phyloP scores from a whole-genome alignment of 768 basidiomycete species.

The Sarcomyxa edulis region DNA sequence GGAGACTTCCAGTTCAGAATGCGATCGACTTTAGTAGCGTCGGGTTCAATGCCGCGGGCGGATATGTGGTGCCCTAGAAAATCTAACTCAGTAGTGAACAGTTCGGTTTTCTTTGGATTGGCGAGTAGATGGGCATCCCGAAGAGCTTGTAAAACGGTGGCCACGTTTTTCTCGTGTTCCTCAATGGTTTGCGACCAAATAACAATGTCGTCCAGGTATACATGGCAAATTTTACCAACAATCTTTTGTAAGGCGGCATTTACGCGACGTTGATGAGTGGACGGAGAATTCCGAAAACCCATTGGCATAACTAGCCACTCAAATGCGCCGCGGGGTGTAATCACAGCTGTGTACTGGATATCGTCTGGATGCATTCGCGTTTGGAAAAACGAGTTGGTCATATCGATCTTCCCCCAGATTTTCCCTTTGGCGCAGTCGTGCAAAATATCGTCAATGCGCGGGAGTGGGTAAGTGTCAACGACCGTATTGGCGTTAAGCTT shows the following conservation, averaged over 20 bases:
- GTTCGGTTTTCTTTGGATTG: constrained; percentile 11
- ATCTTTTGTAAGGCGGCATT: constrained; percentile 4
- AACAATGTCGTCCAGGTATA: too few species aligned
- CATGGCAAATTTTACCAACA: too few species aligned
- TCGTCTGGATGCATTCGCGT: too few species aligned
- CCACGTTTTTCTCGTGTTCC: constrained; percentile 18
- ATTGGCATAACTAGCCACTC: neutral
- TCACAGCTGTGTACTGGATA: neutral
- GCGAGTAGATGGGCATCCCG: constrained; percentile 12
- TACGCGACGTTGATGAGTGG: too few species aligned
- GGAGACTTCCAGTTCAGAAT: constrained; percentile 24
- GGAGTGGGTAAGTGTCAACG: constrained; percentile 19
- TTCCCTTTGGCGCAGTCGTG: too few species aligned
- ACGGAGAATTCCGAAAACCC: neutral
- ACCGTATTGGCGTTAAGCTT: constrained; percentile 3
- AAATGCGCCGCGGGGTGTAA: neutral
- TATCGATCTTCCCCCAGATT: too few species aligned
- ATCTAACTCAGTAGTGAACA: neutral
- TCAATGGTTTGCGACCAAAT: constrained; percentile 22
- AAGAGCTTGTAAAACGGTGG: constrained; percentile 12
- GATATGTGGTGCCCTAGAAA: too few species aligned
- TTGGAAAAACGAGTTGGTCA: too few species aligned
- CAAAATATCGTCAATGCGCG: too few species aligned
- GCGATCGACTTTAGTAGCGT: constrained; percentile 15
- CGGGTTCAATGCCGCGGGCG: too few species aligned